Evolutionary conservation across 1,284 basidiomycete species (phyloP).

Genomic region (Apiotrichum laibachii): DNA sequence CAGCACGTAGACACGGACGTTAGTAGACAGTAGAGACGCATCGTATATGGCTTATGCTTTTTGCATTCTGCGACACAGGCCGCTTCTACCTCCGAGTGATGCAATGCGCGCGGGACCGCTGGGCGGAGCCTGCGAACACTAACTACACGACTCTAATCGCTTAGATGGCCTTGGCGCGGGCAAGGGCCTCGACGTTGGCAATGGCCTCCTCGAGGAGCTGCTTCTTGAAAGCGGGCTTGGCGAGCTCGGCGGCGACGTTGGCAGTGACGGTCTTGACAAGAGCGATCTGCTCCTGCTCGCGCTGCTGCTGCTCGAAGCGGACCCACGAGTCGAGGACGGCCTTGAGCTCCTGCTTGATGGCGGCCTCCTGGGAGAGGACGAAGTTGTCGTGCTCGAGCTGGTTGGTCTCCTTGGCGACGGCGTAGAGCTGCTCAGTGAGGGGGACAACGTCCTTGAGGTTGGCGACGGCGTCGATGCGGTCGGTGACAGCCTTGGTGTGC

Average conservation of each 20-base stretch:
- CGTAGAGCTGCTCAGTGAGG: constrained; percentile 85
- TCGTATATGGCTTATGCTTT: constrained; percentile 7
- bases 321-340: constrained; percentile 96
- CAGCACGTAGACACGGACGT: background rate
- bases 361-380: constrained; percentile 83
- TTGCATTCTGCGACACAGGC: constrained; percentile 11
- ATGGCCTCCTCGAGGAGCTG: constrained; percentile 83
- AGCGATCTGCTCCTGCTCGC: constrained; percentile 92
- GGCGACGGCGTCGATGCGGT: constrained; percentile 84
- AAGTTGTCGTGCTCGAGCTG: constrained; percentile 87
- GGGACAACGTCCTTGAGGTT: constrained; percentile 93
- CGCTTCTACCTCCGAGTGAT: constrained; percentile 10
- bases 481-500: constrained; percentile 91
- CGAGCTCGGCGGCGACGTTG: constrained; percentile 76
- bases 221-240: constrained; percentile 90
- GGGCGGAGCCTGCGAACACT: background rate
- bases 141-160: constrained; percentile 1
- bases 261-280: constrained; percentile 83
- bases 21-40: background rate
- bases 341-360: constrained; percentile 86
- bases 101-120: too few species aligned
- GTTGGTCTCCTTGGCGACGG: constrained; percentile 94
- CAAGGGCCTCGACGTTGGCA: constrained; percentile 80
- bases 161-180: constrained; percentile 69
- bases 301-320: constrained; percentile 91